These are phyloP conservation scores for Polyporus tsugae DNA, from an alignment of 1,284 basidiomycete species.

Conservation along the genomic window DNA sequence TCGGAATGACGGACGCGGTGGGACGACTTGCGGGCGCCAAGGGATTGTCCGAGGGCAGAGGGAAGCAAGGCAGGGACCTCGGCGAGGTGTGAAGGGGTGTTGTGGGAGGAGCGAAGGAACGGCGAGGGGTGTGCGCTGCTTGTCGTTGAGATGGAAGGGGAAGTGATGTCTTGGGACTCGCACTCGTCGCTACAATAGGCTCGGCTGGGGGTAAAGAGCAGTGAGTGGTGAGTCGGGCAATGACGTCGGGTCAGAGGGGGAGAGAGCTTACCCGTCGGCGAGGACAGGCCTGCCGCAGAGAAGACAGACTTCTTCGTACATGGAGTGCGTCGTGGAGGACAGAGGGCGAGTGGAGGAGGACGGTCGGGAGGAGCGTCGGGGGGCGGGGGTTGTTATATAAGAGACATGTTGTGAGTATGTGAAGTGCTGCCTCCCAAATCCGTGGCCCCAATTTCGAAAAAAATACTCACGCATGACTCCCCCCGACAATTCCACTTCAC, in stretches of 20 bases:
- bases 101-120: conserved; percentile 56
- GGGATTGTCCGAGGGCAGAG: conserved; percentile 55
- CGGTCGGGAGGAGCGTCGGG: conserved; percentile 18
- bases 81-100: conserved; percentile 41
- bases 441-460: conserved; percentile 13
- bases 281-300: conserved; percentile 68
- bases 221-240: conserved; percentile 32
- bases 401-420: conserved; percentile 30
- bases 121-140: conserved; percentile 77
- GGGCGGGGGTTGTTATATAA: conserved; percentile 34
- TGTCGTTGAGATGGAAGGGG: conserved; percentile 71
- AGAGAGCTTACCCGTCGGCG: conserved; percentile 63
- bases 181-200: conserved; percentile 82
- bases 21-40: conserved; percentile 23
- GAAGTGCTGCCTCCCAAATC: conserved; percentile 20
- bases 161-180: conserved; percentile 66
- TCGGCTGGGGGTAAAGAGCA: conserved; percentile 51
- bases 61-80: conserved; percentile 68
- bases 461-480: conserved; percentile 33
- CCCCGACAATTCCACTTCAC: conserved; percentile 26
- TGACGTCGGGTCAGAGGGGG: conserved; percentile 15
- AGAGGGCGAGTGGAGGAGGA: conserved; percentile 11
- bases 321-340: conserved; percentile 38
- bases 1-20: conserved; percentile 56
- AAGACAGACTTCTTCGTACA: conserved; percentile 82